A percentile compares a stretch with the other conserved stretches of the same genome.
These are phyloP conservation scores for Botrytis fabae DNA, from an alignment of 2,329 filamentous ascomycete genomes.

Conservation along the genomic window DNA sequence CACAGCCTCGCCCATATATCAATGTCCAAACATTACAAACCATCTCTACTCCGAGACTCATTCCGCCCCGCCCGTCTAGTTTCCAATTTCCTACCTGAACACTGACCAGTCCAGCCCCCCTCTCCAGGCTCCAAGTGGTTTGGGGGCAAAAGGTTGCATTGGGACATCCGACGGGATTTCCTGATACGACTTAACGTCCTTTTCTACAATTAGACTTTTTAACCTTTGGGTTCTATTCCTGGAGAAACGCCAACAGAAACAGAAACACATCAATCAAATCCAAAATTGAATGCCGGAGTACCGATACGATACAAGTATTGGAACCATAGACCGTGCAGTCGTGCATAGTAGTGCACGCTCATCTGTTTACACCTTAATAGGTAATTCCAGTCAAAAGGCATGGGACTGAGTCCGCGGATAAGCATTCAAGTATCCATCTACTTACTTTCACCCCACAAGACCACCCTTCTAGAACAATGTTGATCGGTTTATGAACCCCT, in stretches of 20 bases:
- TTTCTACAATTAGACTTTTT: not conserved
- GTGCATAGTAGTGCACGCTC: constrained; percentile 3
- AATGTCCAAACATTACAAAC: constrained; percentile 20
- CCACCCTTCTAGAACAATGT: constrained; percentile 15
- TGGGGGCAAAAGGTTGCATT: not conserved
- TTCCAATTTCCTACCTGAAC: not conserved
- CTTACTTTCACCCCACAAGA: not conserved
- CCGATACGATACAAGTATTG: constrained; percentile 8
- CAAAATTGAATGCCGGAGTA: constrained; percentile 9
- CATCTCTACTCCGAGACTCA: constrained; percentile 4
- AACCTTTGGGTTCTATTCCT: constrained; percentile 1
- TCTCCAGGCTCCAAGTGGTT: not conserved
- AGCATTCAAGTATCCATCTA: constrained; percentile 7
- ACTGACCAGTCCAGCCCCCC: not conserved
- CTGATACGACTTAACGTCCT: not conserved
- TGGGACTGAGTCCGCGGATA: constrained; percentile 1
- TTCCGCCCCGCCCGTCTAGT: not conserved
- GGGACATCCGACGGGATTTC: constrained; percentile 19
- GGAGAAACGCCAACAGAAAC: constrained; percentile 6
- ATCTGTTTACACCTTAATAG: not conserved
- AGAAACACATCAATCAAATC: constrained; percentile 9
- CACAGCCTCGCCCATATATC: constrained; percentile 23
- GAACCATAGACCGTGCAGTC: constrained; percentile 13
- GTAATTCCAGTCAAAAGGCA: not conserved
- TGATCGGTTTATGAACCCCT: not conserved